Base-by-base conservation (phyloP, 345 rosid genomes). In the Reutealis trisperma region DNA sequence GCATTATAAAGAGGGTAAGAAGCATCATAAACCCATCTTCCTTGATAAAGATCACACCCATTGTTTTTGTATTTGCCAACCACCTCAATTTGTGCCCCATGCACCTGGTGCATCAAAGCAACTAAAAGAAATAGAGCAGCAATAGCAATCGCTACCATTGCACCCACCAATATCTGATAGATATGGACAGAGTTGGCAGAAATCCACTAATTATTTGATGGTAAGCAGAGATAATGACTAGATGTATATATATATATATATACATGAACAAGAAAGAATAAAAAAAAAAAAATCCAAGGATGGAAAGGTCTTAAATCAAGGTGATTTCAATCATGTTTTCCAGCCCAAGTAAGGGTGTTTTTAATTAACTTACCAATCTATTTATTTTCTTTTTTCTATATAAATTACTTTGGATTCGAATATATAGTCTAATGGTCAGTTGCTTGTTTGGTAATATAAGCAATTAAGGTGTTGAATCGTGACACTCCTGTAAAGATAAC, bases 11-110 rank as follows among this genome's bases (percentile, higher is more conserved):
- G 84, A 80, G 91, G 90, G 71, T 88, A 86, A 14, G 89, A 81
- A 32, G 77, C 57, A 52, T 60, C 96, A 59, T 75, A 73, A 60
- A 92, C 88, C 97, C 97, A 92, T 42, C 75, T 86, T 58, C 97
- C 97, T 9, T 68, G 45, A 57, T 78, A 92, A 51, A 86, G 64
- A 77, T 86, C 74, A 63, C 89, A 84, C 8, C 44, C 59, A 21
- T 27, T 34, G 13, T 63, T 67, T 24, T 45, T 47, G 13, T 47
- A 15, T 25, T 25, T 49, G 5, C 47, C 59, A 68, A 24, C 59
- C 49, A 51, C 72, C 24, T 44, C 34, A 68, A 24, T 51, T 14
- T 68, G 72, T 8, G 27, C 12, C 15, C 67, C 67, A 49, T 44
- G 34, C 12, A 63, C 67, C 14, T 45, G 55, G 0, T 24, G 58